phyloP scores from a whole-genome alignment of 306 rosid genomes.

The Castanea mollissima region DNA sequence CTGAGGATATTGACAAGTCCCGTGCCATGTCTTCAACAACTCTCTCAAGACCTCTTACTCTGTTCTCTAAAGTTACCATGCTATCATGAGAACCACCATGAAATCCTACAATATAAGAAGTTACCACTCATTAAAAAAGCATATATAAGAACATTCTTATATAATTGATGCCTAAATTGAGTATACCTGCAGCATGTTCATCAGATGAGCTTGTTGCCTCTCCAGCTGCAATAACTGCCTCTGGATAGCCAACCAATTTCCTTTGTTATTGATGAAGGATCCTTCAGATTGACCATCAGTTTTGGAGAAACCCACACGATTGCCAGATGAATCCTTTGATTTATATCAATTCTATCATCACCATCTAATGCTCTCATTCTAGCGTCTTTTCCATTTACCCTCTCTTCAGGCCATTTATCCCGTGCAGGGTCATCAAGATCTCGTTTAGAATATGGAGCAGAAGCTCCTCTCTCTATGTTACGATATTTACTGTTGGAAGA shows the following conservation, averaged over 20 bases:
- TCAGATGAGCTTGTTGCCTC: constrained; percentile 93
- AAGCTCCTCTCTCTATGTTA: constrained; percentile 48
- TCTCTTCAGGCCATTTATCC: constrained; percentile 63
- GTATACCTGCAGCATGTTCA: constrained; percentile 97
- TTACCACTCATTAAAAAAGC: constrained; percentile 17
- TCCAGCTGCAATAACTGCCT: constrained; percentile 88
- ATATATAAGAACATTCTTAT: constrained; percentile 8
- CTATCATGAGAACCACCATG: constrained; percentile 97
- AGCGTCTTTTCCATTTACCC: constrained; percentile 59
- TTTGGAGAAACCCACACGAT: constrained; percentile 70
- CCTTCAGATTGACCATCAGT: constrained; percentile 80
- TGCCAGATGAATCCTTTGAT: constrained; percentile 69
- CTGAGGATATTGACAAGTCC: constrained; percentile 82
- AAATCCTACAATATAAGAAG: constrained; percentile 71
- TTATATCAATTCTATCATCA: constrained; percentile 57
- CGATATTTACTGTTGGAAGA: constrained; percentile 57
- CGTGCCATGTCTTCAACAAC: constrained; percentile 95
- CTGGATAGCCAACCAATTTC: constrained; percentile 95
- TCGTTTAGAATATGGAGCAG: constrained; percentile 43
- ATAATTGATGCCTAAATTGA: constrained; percentile 15
- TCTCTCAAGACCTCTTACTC: constrained; percentile 98
- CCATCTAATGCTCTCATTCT: constrained; percentile 53
- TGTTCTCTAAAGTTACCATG: constrained; percentile 93
- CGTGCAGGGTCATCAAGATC: constrained; percentile 47
- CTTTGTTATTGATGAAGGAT: constrained; percentile 72